Base-by-base conservation (phyloP, 176 grass and related monocot species). In the Areca catechu region DNA sequence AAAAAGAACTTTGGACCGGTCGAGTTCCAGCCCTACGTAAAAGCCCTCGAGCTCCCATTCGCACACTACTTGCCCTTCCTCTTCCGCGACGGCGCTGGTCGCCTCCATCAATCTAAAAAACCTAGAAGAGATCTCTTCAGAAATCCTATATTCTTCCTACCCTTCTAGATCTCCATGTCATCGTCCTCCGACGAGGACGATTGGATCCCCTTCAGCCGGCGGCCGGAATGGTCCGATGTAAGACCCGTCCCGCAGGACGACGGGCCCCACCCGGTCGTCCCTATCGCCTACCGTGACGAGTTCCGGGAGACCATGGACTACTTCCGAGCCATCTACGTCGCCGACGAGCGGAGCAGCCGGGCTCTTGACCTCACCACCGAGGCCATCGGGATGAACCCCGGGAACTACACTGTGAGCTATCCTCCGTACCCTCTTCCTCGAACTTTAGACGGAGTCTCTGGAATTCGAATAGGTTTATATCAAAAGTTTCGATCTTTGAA, bases 221-320 rank as follows among this genome's bases (percentile, higher is more conserved):
- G 90, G 16, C 79, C 82, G 30, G 90, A 86, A 55, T 76, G 88
- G 76, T 78, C 77, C 48, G 90, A 90, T 51, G 86, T 95, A 57
- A 49, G 20, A 23, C 86, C 90, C 43, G 20, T 95, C 58, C 70
- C 77, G 12, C 86, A 95, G 77, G 86, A 79, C 60, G 90, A 95
- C 9, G 82, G 86, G 9, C 82, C 85, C 43, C 58, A 71, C 67
- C 86, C 90, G 7, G 82, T 90, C 3, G 86, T 83, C 7, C 15
- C 82, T 54, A 95, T 95, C 23, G 76, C 80, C 24, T 95, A 95
- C 71, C 65, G 63, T 51, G 76, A 76, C 47, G 77, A 84, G 18
- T 89, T 95, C 74, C 68, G 79, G 43, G 90, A 95, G 69, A 82
- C 79, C 62, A 95, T 95, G 90, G 86, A 84, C 72, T 95, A 95